Evolutionary conservation across 2,329 filamentous ascomycete species (phyloP), one percentile per base, ranked within the genome.

Genomic region (Fusarium buharicum): DNA sequence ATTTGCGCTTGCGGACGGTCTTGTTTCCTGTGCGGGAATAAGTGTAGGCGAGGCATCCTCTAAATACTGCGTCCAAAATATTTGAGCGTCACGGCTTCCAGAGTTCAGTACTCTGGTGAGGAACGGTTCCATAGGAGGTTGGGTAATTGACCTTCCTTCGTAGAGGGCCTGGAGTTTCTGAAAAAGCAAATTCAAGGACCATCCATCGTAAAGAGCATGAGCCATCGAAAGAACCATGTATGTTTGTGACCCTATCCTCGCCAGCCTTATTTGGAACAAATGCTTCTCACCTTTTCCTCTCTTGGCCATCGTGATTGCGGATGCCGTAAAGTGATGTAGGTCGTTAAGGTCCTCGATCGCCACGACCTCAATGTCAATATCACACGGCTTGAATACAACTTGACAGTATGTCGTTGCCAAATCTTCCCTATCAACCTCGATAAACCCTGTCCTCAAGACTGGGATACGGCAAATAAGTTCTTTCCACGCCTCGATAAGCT

Each of bases 141-240:
- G 80, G 1, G 73, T 33, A 3, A 67, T 62, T 11, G 78, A 72
- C 1, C 72, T 61, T 5, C 78, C 78, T 5, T 78, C 43, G 61
- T 96, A 96, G 2, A 88, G 86, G n/a, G 75, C 78, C 14, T 81
- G 75, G 1, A 97, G 82, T 68, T 95, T 87, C 38, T 83, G 79
- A 67, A 95, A 92, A 2, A 97, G 75, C 14, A 96, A 77, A 4
- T 81, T 80, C 12, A 97, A 82, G 3, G 93, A 96, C 85, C 89
- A 93, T 1, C 93, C 93, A 71, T 97, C 93, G 65, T 97, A 97
- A 17, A 97, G 81, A 2, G 93, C 92, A 75, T 97, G 93, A 0
- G 93, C 84, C 34, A 97, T 87, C 0, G 92, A 93, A 1, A 97
- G 73, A 5, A 88, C 70, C 2, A 88, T 61, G 51, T 82, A 85